phyloP scores from a whole-genome alignment of 805 yeast species.

The Wickerhamiella kazuoi region DNA sequence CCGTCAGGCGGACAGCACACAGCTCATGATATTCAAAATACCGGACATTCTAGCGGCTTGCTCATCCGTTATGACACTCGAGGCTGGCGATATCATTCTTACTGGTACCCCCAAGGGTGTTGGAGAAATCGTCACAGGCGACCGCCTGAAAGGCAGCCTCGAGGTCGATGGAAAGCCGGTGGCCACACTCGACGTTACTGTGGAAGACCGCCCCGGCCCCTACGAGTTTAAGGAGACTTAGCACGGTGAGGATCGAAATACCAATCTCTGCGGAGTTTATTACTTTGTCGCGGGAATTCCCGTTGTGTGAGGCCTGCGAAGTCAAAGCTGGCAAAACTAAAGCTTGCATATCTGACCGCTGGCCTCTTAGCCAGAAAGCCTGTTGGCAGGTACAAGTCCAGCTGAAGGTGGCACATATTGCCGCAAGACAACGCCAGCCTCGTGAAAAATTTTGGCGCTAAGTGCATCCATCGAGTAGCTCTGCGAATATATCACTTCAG shows the following conservation, averaged over 20 bases:
- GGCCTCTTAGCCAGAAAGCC: too few species aligned
- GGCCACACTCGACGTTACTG: constrained; percentile 32
- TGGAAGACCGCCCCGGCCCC: constrained; percentile 42
- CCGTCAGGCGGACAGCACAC: constrained; percentile 55
- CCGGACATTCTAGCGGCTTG: constrained; percentile 63
- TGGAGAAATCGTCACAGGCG: constrained; percentile 71
- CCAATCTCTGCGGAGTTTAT: too few species aligned
- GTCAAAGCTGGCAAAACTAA: too few species aligned
- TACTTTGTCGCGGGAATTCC: too few species aligned
- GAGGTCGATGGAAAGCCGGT: constrained; percentile 38
- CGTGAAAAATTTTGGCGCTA: constrained; percentile 51
- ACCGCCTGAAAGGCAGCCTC: constrained; percentile 47
- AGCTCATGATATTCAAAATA: constrained; percentile 75
- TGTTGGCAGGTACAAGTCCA: background rate
- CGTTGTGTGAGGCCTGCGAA: too few species aligned
- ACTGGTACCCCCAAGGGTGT: constrained; percentile 99
- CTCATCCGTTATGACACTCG: constrained; percentile 78
- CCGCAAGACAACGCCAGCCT: constrained; percentile 58
- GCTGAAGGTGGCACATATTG: constrained; percentile 30
- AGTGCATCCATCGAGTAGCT: constrained; percentile 78
- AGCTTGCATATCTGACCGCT: too few species aligned
- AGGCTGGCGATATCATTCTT: constrained; percentile 76
- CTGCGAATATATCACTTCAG: constrained; percentile 83
- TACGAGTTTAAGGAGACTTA: constrained; percentile 26
- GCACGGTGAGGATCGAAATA: too few species aligned